Evolutionary conservation across 1,139 yeast species (phyloP), one percentile per base, ranked within the genome.

Genomic region (Kodamaea arcana): DNA sequence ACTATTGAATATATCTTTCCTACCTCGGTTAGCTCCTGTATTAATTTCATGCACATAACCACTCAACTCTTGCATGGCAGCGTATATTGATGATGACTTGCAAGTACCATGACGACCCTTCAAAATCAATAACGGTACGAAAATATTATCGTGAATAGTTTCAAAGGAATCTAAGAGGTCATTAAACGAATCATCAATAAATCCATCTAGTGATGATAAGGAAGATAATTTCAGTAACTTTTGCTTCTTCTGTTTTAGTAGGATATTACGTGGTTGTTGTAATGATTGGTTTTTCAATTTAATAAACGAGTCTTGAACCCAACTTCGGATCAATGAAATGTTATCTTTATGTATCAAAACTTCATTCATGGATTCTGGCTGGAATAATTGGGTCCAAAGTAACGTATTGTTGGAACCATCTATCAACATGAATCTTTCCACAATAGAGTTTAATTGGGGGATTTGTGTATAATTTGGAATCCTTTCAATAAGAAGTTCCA

Each of bases 21-120:
- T 75, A 1, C 92, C 77, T 47, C 97, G 67, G 27, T 77, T 66
- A 47, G 77, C 80, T 10, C 90, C 78, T 0, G 92, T 67, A 52
- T 86, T 87, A 26, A 90, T 70, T 53, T 92, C 98, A 52, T 85
- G 82, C 1, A 90, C 84, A 46, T 80, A 84, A 0, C 94, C 92
- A 16, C 68, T 65, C 5, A 83, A 49, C 37, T 80, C 80, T 7
- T 73, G 64, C 52, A 84, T 78, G 2, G 83, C 74, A 0, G 95
- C 78, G 44, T 84, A 77, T 0, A 92, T 69, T 0, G 90, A 60
- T 0, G 88, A 72, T 0, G 94, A 82, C 54, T 92, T 92, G 1
- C 96, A 95, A 7, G 78, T 67, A 0, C 96, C 95, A 1, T 71
- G 55, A 0, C 80, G 75, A 0, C 98, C 98, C 40, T 71, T 66